phyloP scores from a whole-genome alignment of 768 basidiomycete species.

The Albatrellus ellisii region DNA sequence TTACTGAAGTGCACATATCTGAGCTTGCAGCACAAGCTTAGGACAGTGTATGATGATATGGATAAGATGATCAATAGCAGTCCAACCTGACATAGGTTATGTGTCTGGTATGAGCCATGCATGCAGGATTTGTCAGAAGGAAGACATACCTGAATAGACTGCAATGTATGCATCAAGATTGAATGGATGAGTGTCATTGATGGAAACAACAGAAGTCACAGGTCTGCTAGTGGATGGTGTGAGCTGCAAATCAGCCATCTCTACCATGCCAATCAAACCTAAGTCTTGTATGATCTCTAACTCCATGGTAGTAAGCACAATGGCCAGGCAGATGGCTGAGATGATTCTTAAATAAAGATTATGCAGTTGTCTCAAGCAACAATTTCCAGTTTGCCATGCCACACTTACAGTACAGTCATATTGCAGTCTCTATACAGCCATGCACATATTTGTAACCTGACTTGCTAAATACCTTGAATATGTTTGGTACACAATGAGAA shows the following conservation, averaged over 20 bases:
- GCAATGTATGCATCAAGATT: slow-evolving; percentile 74
- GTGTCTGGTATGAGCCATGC: slow-evolving; percentile 1
- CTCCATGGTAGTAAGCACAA: slow-evolving; percentile 13
- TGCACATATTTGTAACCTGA: too few relatives aligned
- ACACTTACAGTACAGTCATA: too few relatives aligned
- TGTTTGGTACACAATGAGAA: too few relatives aligned
- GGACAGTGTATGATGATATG: slow-evolving; percentile 56
- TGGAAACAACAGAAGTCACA: slow-evolving; percentile 10
- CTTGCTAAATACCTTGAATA: too few relatives aligned
- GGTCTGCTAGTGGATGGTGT: slow-evolving; percentile 5
- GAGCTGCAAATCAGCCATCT: not conserved
- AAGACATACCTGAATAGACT: slow-evolving; percentile 55
- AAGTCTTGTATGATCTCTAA: slow-evolving; percentile 9
- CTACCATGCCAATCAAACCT: slow-evolving; percentile 4
- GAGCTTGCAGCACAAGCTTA: slow-evolving; percentile 57
- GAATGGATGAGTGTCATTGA: slow-evolving; percentile 77
- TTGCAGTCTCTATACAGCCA: too few relatives aligned
- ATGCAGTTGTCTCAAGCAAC: too few relatives aligned
- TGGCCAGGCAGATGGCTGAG: too few relatives aligned
- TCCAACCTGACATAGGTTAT: slow-evolving; percentile 37
- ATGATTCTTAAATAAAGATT: too few relatives aligned
- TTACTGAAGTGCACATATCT: slow-evolving; percentile 49
- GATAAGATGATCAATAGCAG: slow-evolving; percentile 60
- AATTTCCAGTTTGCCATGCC: too few relatives aligned
- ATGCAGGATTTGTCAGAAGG: not conserved